Percentiles rank a stretch among this genome's conserved stretches.
Evolutionary conservation across 2,329 filamentous ascomycete genomes (phyloP).

Genomic region (Seiridium unicorne): DNA sequence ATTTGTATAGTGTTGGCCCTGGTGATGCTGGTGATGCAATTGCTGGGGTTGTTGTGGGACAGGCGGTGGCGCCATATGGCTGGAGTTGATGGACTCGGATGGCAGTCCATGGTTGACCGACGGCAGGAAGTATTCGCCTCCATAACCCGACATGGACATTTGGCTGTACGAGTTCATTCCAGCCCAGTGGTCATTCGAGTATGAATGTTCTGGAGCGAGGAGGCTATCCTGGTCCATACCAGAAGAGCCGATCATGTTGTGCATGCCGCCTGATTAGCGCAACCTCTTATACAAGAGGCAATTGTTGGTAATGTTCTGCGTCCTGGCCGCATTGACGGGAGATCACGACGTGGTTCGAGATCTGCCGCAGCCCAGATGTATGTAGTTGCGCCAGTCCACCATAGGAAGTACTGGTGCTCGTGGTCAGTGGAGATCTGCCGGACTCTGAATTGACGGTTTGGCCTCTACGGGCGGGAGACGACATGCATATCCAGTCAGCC

Average conservation of each 20-base stretch:
- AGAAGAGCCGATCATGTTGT: constrained; percentile 44
- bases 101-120: constrained; percentile 46
- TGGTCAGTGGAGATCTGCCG: constrained; percentile 30
- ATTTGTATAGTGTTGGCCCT: constrained; percentile 32
- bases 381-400: constrained; percentile 19
- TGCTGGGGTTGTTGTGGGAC: constrained; percentile 55
- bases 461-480: constrained; percentile 40
- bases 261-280: constrained; percentile 33
- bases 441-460: constrained; percentile 29
- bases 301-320: constrained; percentile 16
- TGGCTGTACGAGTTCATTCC: constrained; percentile 63
- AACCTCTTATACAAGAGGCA: constrained; percentile 16
- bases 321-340: constrained; percentile 20
- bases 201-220: constrained; percentile 40
- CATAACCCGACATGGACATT: constrained; percentile 69
- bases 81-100: constrained; percentile 43
- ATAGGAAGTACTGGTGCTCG: constrained; percentile 19
- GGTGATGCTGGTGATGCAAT: constrained; percentile 25
- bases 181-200: constrained; percentile 50
- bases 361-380: constrained; percentile 18
- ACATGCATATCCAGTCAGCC: constrained; percentile 46
- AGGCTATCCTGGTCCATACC: constrained; percentile 47
- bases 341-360: constrained; percentile 19
- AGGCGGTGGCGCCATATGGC: constrained; percentile 57
- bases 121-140: constrained; percentile 59